Evolutionary conservation across 495 filamentous ascomycete species (phyloP), one percentile per base, ranked within the genome.

Genomic region (Penicillium antarcticum): DNA sequence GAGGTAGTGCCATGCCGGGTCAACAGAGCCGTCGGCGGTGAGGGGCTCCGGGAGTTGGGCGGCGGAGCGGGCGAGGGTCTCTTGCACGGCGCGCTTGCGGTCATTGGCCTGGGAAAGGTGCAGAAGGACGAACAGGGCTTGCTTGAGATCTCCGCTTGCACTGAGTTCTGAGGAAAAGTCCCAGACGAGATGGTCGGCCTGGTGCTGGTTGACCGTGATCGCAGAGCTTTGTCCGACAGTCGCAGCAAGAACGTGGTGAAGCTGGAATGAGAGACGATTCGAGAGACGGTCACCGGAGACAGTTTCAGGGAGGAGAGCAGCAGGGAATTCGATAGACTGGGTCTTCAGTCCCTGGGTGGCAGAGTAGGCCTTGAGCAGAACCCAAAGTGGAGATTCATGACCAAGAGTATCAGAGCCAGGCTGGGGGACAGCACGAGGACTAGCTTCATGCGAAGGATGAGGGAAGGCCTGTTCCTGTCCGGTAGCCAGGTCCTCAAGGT

Each of bases 301-400:
- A 17, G 76, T 77, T 60, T 70, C 74, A 6, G 65, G 70, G 6
- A 71, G 70, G 5, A 75, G 57, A 38, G 70, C 68, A 10, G 63
- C 70, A 35, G 65, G 71, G 48, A 74, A 63, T 42, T 68, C 56
- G 33, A 68, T 18, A 3, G 56, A 18, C 5, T 61, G 37, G 18
- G 70, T 24, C 2, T 57, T 58, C 1, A 55, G 37, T 17, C 64
- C 63, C 24, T 55, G 52, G n/a, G 67, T 67, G 12, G 80, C 78
- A 9, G 89, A 79, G 66, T 89, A 92, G 17, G 91, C 73, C 62
- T 88, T 90, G 31, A 97, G 70, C 1, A 98, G 78, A 13, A 87
- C 85, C 88, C 90, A 95, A 12, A 96, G 77, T 7, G 94, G 75
- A 64, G 92, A 91, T 60, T 92, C 81, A 26, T 82, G 83, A 7